Conservation (phyloP, 148 eudicot genomes). For the Rhododendron griersonianum region DNA sequence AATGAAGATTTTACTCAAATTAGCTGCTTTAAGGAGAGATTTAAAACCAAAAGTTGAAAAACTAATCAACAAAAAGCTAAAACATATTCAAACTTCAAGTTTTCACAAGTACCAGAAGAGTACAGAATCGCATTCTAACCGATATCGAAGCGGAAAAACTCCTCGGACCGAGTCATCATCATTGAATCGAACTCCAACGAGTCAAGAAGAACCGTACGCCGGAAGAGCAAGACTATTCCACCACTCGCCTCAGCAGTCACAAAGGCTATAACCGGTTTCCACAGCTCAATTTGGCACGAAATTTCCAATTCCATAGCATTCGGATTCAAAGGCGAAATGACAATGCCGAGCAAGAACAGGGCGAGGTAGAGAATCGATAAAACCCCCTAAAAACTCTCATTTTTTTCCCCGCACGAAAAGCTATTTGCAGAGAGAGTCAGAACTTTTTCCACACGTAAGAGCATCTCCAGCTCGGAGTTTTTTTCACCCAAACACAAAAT, state of each 20-base stretch:
- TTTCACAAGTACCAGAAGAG: slow-evolving; percentile 5
- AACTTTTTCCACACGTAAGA: too few relatives aligned
- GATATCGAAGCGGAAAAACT: not conserved
- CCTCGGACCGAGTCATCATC: too few relatives aligned
- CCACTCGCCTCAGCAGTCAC: not conserved
- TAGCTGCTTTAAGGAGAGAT: too few relatives aligned
- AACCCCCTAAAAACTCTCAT: too few relatives aligned
- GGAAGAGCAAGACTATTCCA: not conserved
- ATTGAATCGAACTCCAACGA: not conserved
- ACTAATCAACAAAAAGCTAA: too few relatives aligned
- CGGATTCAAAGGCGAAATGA: slow-evolving; percentile 24
- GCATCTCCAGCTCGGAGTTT: too few relatives aligned
- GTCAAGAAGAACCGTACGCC: slow-evolving; percentile 4
- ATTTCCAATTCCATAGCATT: slow-evolving; percentile 11
- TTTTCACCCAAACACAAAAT: too few relatives aligned
- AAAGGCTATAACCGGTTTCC: slow-evolving; percentile 16
- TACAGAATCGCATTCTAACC: slow-evolving; percentile 13
- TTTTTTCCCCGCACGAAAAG: too few relatives aligned
- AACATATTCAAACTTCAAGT: too few relatives aligned
- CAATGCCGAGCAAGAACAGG: slow-evolving; percentile 21
- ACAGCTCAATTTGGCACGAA: slow-evolving; percentile 9
- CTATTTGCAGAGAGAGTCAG: too few relatives aligned
- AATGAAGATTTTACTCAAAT: too few relatives aligned
- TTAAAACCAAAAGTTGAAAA: too few relatives aligned
- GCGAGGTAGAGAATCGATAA: slow-evolving; percentile 20